Conservation (phyloP, 306 rosid genomes). For the Lathyrus tuberosus region DNA sequence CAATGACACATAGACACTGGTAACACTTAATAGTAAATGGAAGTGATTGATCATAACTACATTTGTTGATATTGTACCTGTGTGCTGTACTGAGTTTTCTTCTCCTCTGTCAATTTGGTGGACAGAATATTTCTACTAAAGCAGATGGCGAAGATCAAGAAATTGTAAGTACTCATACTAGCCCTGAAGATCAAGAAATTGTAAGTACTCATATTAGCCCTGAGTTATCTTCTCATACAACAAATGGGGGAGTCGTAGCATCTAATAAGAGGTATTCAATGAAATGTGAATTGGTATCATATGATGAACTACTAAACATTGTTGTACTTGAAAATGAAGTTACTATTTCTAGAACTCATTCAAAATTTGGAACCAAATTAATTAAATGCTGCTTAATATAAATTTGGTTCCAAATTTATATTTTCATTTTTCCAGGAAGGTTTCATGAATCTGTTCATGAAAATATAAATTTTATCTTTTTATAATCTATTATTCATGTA, state of each 20-base stretch:
- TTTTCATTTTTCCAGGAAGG: constrained; percentile 24
- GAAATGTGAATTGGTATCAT: background rate
- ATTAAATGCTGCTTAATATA: background rate
- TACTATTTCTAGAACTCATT: constrained; percentile 16
- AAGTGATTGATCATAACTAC: background rate
- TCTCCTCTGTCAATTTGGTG: constrained; percentile 23
- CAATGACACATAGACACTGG: background rate
- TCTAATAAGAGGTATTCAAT: constrained; percentile 46
- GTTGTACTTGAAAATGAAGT: background rate
- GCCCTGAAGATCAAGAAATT: constrained; percentile 42
- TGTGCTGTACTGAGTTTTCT: constrained; percentile 22
- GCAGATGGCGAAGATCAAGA: constrained; percentile 44
- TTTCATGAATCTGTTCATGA: constrained; percentile 28
- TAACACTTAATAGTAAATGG: background rate
- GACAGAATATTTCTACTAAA: constrained; percentile 45
- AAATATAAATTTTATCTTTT: constrained; percentile 33
- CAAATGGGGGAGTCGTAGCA: constrained; percentile 42
- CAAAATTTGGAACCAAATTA: constrained; percentile 8
- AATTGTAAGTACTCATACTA: constrained; percentile 38
- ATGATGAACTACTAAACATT: background rate
- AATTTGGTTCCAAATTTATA: too few relatives aligned
- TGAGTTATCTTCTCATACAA: constrained; percentile 31
- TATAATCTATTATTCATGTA: constrained; percentile 24
- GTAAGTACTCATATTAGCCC: constrained; percentile 34
- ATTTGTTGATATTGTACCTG: background rate